Base-by-base conservation (phyloP, 495 filamentous ascomycete genomes). In the Amphirosellinia nigrospora region DNA sequence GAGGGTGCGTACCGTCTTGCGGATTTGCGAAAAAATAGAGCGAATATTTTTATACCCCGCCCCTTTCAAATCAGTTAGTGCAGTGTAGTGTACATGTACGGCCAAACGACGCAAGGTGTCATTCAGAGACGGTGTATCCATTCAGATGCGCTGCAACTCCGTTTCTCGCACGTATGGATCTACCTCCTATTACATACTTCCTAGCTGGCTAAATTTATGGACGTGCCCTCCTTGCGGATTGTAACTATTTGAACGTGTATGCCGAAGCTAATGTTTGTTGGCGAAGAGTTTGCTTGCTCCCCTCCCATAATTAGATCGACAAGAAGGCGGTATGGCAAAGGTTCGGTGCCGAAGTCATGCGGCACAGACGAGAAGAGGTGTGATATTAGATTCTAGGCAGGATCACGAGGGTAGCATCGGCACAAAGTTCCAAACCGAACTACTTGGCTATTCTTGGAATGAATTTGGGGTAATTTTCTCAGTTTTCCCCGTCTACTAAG, bases 261-360 rank as follows among this genome's bases (percentile, higher is more conserved):
- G 13, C 32, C 32, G 55, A 36, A 36, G 32, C 55, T 34, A 58
- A 58, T 58, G 26, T 30, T 64, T 34, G 43, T 10, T 32, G 45
- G 62, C 8, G 46, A 65, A 39, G 26, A 28, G 2, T 36, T 53
- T 53, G 7, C 46, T 53, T 53, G 43, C 30, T 38, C 34, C n/a
- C n/a, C 46, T 53, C 63, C 63, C 63, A 52, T 39, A 65, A 36
- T 39, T 65, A 65, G 63, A 65, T 65, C 46, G 46, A 38, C 63
- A 19, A 53, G 5, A 41, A 26, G 30, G 63, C 63, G 63, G 46
- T 65, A 64, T 65, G 41, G 30, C 8, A 65, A 52, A 53, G 15
- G 45, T 9, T 65, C 63, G 63, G 63, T 53, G 63, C 63, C 63
- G 63, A 65, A 64, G 63, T 53, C 30, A 39, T 52, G 63, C 46